Percentiles rank a stretch among this genome's conserved stretches.
phyloP scores from a whole-genome alignment of 768 basidiomycete species.

The Krasilnikovozyma curviuscula region DNA sequence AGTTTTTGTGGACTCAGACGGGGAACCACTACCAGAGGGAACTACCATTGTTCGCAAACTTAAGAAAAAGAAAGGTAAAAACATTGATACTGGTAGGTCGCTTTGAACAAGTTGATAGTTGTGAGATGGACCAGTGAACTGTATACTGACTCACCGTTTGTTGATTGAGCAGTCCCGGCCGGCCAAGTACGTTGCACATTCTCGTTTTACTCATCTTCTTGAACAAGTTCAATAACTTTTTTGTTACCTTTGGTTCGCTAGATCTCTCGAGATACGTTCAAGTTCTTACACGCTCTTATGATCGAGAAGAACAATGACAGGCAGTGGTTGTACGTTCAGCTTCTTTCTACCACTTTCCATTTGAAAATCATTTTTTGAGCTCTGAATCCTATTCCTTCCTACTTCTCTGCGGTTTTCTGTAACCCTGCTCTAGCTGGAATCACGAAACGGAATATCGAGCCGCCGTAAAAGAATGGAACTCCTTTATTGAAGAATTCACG shows the following conservation, averaged over 20 bases:
- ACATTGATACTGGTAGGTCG: too few species aligned
- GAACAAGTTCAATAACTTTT: too few species aligned
- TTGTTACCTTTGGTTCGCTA: too few species aligned
- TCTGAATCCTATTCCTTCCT: neutral
- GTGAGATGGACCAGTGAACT: too few species aligned
- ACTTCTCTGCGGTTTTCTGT: neutral
- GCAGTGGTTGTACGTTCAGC: conserved; percentile 39
- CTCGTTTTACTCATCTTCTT: too few species aligned
- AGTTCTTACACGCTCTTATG: conserved; percentile 51
- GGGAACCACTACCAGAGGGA: too few species aligned
- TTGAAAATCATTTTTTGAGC: conserved; percentile 38
- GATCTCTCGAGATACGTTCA: conserved; percentile 65
- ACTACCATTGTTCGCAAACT: too few species aligned
- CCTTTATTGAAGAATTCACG: conserved; percentile 56
- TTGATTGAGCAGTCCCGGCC: neutral
- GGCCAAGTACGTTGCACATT: too few species aligned
- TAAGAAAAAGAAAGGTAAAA: too few species aligned
- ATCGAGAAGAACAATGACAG: conserved; percentile 67
- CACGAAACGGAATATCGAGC: conserved; percentile 58
- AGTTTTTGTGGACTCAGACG: too few species aligned
- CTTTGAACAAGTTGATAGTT: too few species aligned
- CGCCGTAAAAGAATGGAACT: conserved; percentile 53
- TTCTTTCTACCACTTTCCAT: conserved; percentile 47
- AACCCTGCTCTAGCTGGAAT: neutral
- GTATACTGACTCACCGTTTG: too few species aligned